These are phyloP conservation scores for Amylocystis lapponica DNA, from an alignment of 768 basidiomycete genomes.

Conservation along the genomic window DNA sequence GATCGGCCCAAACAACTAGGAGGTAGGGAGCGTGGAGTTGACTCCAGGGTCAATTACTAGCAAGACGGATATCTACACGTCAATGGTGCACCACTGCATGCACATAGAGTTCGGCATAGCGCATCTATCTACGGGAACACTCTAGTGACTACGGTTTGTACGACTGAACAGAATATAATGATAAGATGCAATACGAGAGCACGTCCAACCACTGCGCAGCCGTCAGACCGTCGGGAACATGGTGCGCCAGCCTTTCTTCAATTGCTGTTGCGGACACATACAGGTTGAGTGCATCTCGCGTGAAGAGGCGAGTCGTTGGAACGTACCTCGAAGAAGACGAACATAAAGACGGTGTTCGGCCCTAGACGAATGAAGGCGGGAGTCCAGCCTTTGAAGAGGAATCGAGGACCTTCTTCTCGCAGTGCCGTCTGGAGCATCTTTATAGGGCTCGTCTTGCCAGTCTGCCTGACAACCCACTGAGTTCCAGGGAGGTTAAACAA, in stretches of 20 bases:
- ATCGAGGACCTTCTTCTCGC: slow-evolving; percentile 66
- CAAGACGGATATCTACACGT: no score
- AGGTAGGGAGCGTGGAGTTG: no score
- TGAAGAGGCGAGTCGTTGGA: not conserved
- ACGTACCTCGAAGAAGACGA: slow-evolving; percentile 77
- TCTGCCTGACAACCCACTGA: slow-evolving; percentile 37
- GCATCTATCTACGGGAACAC: no score
- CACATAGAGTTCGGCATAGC: no score
- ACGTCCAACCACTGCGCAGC: no score
- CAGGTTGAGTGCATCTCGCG: not conserved
- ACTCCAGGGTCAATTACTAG: no score
- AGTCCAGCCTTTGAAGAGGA: slow-evolving; percentile 87
- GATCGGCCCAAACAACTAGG: no score
- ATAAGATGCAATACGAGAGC: no score
- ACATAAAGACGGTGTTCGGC: slow-evolving; percentile 80
- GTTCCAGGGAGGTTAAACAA: no score
- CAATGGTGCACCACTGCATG: no score
- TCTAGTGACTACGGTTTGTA: no score
- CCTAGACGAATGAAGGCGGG: slow-evolving; percentile 81
- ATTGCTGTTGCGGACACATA: slow-evolving; percentile 61
- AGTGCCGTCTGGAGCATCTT: slow-evolving; percentile 55
- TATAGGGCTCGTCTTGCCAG: slow-evolving; percentile 41
- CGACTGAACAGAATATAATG: no score
- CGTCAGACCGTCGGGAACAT: slow-evolving; percentile 13
- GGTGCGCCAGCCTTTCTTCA: slow-evolving; percentile 56